Base-by-base conservation (phyloP, 345 rosid genomes). In the Moricandia moricandioides region DNA sequence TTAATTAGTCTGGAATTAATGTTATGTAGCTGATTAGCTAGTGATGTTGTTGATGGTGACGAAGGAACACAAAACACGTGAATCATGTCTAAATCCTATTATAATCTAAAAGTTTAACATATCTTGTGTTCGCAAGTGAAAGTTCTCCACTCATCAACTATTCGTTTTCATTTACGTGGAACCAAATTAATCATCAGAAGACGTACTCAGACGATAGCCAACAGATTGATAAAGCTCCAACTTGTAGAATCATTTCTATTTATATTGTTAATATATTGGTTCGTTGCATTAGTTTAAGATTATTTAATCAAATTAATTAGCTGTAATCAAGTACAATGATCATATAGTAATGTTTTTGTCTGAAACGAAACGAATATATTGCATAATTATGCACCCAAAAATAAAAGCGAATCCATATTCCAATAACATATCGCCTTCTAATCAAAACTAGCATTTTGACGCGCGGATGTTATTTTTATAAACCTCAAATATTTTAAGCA, bases 91-190 rank as follows among this genome's bases (percentile, higher is more conserved):
- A 58, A 47, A 66, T 21, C 37, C 54, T 39, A 60, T 13, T 31
- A 24, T 51, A 51, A 51, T 35, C 68, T 29, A 5, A 60, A 60
- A 6, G 9, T 14, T 29, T 5, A 45, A 61, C 31, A 8, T 3
- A 33, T 76, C 65, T 76, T 29, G 62, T 69, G 58, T 39, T 62
- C 59, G 39, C 7, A 33, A 6, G 71, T 77, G 55, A 77, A 70
- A 64, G 33, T 57, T 43, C 71, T 70, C 76, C 71, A 77, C 80
- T 56, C 75, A 70, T 43, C 75, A 70, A 56, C 21, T 16, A 9
- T 43, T 43, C 14, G 47, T 29, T 76, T 56, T 55, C 26, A 56
- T 77, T 45, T 66, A 77, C 80, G 71, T 77, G 75, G 75, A 77
- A 64, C 67, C 66, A 57, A 40, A 63, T n/a, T 13, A 62, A 54